A percentile compares a stretch with the other conserved stretches of the same genome.
These are phyloP conservation scores for Mucor velutinosus DNA, from an alignment of 371 early-diverging fungal genomes.

Conservation along the genomic window DNA sequence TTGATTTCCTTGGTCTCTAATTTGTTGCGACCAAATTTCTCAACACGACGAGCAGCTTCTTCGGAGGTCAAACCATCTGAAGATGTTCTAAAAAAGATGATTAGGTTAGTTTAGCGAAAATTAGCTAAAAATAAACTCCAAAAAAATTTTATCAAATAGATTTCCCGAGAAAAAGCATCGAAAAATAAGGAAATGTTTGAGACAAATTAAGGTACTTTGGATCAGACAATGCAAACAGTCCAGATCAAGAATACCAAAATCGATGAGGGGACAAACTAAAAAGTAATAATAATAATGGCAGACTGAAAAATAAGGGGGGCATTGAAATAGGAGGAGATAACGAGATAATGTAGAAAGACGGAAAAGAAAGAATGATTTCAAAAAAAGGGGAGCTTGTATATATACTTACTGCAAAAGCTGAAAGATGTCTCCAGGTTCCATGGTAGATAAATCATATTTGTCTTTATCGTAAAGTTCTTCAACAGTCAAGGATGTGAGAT, in stretches of 20 bases:
- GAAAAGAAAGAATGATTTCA: slow-evolving; percentile 6
- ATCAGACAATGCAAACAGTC: not conserved
- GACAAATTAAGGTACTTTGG: slow-evolving; percentile 6
- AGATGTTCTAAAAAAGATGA: slow-evolving; percentile 46
- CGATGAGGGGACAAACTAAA: not conserved
- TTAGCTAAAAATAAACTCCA: slow-evolving; percentile 9
- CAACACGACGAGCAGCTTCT: slow-evolving; percentile 67
- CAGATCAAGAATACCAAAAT: not conserved
- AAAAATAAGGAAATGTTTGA: slow-evolving; percentile 7
- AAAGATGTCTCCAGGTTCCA: slow-evolving; percentile 76
- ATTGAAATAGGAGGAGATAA: slow-evolving; percentile 10
- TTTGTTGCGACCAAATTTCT: slow-evolving; percentile 71
- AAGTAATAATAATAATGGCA: not conserved
- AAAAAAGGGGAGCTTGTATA: slow-evolving; percentile 5
- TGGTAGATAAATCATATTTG: slow-evolving; percentile 78
- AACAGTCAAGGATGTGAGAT: slow-evolving; percentile 62
- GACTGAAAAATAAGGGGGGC: not conserved
- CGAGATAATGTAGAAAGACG: not conserved
- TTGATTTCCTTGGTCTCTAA: slow-evolving; percentile 78
- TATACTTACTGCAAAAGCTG: slow-evolving; percentile 64
- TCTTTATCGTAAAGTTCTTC: slow-evolving; percentile 82
- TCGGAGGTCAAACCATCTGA: slow-evolving; percentile 64
- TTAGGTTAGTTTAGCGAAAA: slow-evolving; percentile 20
- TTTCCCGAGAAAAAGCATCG: slow-evolving; percentile 3
- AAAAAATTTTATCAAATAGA: slow-evolving; percentile 7